Percentiles rank a stretch among this genome's conserved stretches.
These are phyloP conservation scores for Trichaptum fuscoviolaceum DNA, from an alignment of 768 basidiomycete species.

Conservation along the genomic window DNA sequence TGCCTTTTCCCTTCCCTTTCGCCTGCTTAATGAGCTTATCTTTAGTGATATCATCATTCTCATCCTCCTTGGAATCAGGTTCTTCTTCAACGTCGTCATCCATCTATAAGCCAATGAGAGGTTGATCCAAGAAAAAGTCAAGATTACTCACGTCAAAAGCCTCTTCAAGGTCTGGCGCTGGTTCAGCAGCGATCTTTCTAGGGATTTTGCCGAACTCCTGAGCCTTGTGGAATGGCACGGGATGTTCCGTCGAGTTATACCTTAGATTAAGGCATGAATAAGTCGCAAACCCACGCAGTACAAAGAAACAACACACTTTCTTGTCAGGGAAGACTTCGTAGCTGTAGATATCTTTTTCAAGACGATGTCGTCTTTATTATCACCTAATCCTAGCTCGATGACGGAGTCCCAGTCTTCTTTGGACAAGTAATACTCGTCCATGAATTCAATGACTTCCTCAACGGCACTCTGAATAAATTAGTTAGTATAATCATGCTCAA, in stretches of 20 bases:
- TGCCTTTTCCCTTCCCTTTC: constrained; percentile 14
- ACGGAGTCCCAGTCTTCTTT: constrained; percentile 98
- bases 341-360: constrained; percentile 80
- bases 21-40: constrained; percentile 28
- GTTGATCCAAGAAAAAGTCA: constrained; percentile 5
- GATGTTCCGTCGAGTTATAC: constrained; percentile 87
- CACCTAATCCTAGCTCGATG: constrained; percentile 87
- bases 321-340: constrained; percentile 82
- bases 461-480: constrained; percentile 56
- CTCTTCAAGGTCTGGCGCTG: constrained; percentile 88
- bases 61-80: constrained; percentile 15
- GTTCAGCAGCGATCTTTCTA: constrained; percentile 72
- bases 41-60: constrained; percentile 20
- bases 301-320: constrained; percentile 50
- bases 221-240: constrained; percentile 92
- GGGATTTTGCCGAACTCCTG: constrained; percentile 70
- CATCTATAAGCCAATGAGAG: constrained; percentile 23
- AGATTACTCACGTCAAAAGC: constrained; percentile 64
- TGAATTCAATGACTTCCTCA: constrained; percentile 73
- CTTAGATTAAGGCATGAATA: constrained; percentile 32
- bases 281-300: not conserved
- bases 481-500: constrained; percentile 9
- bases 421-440: constrained; percentile 93
- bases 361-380: constrained; percentile 65
- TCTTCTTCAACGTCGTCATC: constrained; percentile 41